Evolutionary conservation across 2,329 filamentous ascomycete genomes (phyloP).

Genomic region (Colletotrichum truncatum): DNA sequence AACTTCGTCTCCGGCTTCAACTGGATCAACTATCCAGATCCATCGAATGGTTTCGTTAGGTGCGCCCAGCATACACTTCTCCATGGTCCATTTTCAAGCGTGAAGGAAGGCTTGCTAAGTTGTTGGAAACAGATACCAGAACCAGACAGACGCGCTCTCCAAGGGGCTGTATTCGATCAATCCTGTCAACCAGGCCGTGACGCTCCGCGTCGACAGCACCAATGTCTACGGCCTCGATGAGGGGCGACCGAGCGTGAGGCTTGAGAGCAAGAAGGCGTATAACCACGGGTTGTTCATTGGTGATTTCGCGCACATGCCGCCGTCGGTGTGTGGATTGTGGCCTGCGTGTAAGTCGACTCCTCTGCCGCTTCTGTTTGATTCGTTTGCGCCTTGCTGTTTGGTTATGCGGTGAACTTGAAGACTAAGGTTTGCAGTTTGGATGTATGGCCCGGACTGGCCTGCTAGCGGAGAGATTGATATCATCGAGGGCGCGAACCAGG

Average conservation of each 20-base stretch:
- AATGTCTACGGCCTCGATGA: conserved; percentile 45
- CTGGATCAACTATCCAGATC: conserved; percentile 64
- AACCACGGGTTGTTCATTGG: conserved; percentile 75
- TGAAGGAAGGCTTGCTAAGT: neutral
- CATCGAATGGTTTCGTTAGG: conserved; percentile 73
- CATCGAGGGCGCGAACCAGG: conserved; percentile 74
- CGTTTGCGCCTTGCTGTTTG: too few species aligned
- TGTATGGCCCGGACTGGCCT: conserved; percentile 68
- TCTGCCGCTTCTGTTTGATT: neutral
- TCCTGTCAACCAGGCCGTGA: conserved; percentile 50
- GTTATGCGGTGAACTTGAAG: neutral
- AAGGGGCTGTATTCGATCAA: conserved; percentile 53
- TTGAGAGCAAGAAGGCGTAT: conserved; percentile 72
- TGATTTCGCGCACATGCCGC: conserved; percentile 79
- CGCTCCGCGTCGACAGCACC: conserved; percentile 53
- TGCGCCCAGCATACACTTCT: conserved; percentile 53
- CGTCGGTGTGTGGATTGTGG: conserved; percentile 76
- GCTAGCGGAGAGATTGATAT: conserved; percentile 73
- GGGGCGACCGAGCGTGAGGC: conserved; percentile 69
- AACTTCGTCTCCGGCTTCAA: conserved; percentile 57
- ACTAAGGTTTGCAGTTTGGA: conserved; percentile 57
- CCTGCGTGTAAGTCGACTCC: conserved; percentile 66
- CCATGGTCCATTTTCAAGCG: neutral
- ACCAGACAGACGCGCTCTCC: conserved; percentile 46
- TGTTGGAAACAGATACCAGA: conserved; percentile 52